Conservation (phyloP, 257 asterid genomes). For the Coffea eugenioides region DNA sequence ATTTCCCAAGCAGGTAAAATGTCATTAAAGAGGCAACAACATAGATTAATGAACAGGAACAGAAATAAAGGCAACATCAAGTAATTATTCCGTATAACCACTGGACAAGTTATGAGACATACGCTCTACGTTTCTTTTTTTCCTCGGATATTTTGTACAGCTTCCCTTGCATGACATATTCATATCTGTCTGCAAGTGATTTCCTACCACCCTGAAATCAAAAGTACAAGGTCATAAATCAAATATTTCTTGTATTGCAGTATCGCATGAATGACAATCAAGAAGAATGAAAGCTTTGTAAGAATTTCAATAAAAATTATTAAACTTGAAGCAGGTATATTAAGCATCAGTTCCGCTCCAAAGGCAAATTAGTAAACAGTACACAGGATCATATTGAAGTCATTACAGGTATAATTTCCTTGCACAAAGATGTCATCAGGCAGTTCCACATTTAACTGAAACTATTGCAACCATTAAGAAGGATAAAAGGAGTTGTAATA, state of each 20-base stretch:
- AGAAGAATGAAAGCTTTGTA: background rate
- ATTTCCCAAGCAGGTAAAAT: background rate
- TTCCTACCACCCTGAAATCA: conserved; percentile 64
- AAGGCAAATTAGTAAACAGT: background rate
- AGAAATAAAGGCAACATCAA: conserved; percentile 2
- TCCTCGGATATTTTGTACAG: conserved; percentile 81
- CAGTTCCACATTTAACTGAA: background rate
- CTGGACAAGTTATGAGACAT: conserved; percentile 20
- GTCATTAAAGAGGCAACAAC: no score
- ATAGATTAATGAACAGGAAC: no score
- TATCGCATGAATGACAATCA: no score
- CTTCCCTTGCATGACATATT: conserved; percentile 94
- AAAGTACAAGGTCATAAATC: conserved; percentile 2
- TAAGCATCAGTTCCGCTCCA: background rate
- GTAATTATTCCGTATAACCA: background rate
- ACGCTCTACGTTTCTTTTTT: conserved; percentile 65
- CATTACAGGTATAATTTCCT: background rate
- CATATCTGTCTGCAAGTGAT: conserved; percentile 83
- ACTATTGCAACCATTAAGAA: background rate
- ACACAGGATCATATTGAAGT: background rate
- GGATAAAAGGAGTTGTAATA: no score
- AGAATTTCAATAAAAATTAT: background rate
- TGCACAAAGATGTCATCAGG: background rate
- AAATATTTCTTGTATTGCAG: background rate
- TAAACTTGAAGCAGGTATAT: background rate